Conservation (phyloP, 768 basidiomycete species). For the Xanthoconium purpureum region DNA sequence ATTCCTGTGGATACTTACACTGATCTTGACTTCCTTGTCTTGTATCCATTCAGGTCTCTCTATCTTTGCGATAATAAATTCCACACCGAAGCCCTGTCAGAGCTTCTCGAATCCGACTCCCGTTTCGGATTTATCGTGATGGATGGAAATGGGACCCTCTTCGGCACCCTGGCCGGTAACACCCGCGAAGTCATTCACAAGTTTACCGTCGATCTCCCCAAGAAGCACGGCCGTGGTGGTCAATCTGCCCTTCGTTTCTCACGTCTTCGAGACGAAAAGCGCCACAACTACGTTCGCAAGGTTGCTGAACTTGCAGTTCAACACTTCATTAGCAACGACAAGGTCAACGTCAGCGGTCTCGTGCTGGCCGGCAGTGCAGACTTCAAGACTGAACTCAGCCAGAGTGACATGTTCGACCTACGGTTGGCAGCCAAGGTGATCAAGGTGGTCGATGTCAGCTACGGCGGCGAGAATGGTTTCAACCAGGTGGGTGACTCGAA, state of each 20-base stretch:
- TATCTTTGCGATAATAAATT: constrained; percentile 99
- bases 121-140: constrained; percentile 99
- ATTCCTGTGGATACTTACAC: neutral
- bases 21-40: neutral
- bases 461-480: constrained; percentile 98
- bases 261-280: constrained; percentile 97
- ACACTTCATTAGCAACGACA: constrained; percentile 97
- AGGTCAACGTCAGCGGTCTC: constrained; percentile 95
- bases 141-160: constrained; percentile 97
- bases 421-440: constrained; percentile 88
- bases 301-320: constrained; percentile 97
- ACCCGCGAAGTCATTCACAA: constrained; percentile 97
- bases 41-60: constrained; percentile 60
- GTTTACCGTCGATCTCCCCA: constrained; percentile 97
- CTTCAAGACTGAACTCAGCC: constrained; percentile 96
- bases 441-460: constrained; percentile 98
- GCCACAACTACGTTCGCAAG: constrained; percentile 99
- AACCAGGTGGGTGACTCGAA: constrained; percentile 69
- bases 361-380: constrained; percentile 97
- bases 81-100: constrained; percentile 95
- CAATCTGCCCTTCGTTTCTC: constrained; percentile 99
- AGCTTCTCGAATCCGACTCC: constrained; percentile 94
- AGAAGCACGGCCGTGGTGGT: constrained; percentile 99
- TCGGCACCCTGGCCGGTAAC: constrained; percentile 93
- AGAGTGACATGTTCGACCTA: constrained; percentile 93